A percentile compares a stretch with the other conserved stretches of the same genome.
phyloP scores from a whole-genome alignment of 331 rosid genomes.

The Malus hybrid region DNA sequence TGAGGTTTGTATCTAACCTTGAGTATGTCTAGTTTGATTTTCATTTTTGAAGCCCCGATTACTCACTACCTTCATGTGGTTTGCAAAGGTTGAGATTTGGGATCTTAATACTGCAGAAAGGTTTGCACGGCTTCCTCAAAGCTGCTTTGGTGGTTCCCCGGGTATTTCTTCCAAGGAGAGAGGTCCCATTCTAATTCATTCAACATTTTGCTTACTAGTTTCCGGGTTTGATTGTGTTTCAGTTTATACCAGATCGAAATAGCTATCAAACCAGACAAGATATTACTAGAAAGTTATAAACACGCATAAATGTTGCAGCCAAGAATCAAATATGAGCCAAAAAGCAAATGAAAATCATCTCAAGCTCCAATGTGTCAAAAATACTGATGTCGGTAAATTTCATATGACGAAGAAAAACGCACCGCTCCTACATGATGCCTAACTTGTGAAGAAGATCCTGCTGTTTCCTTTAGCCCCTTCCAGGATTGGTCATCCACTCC shows the following conservation, averaged over 20 bases:
- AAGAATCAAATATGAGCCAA: background rate
- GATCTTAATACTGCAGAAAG: slow-evolving; percentile 72
- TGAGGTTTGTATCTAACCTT: slow-evolving; percentile 41
- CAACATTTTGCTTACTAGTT: background rate
- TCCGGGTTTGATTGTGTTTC: background rate
- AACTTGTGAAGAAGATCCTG: slow-evolving; percentile 42
- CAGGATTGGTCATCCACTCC: slow-evolving; percentile 44
- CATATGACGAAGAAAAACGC: background rate
- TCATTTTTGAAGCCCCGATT: background rate
- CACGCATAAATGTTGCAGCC: background rate
- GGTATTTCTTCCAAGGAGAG: slow-evolving; percentile 40
- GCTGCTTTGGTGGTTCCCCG: slow-evolving; percentile 24
- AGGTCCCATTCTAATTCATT: slow-evolving; percentile 29
- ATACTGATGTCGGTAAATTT: background rate
- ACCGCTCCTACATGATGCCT: slow-evolving; percentile 40
- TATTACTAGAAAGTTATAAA: background rate
- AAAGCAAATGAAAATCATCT: no score
- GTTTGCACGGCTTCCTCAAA: slow-evolving; percentile 48
- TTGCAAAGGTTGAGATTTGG: slow-evolving; percentile 82
- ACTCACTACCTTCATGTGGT: slow-evolving; percentile 15
- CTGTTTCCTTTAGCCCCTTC: slow-evolving; percentile 42
- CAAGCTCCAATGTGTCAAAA: background rate
- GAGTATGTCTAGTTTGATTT: background rate
- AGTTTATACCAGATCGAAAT: background rate
- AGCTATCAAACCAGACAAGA: background rate